Percentiles rank a stretch among this genome's conserved stretches.
Evolutionary conservation across 306 rosid genomes (phyloP).

Genomic region (Malus orientalis): DNA sequence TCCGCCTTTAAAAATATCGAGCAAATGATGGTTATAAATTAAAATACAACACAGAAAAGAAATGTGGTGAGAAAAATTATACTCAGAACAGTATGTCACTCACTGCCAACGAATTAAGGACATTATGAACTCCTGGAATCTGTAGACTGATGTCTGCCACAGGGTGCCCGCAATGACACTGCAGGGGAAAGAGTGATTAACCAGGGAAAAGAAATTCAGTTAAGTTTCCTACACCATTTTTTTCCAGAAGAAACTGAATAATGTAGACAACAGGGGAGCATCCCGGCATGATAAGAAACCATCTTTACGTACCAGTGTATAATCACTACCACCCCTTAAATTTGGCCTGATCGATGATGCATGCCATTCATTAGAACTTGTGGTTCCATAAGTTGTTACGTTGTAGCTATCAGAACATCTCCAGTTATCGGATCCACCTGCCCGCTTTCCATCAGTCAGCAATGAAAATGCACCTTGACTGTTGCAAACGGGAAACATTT

Average conservation of each 20-base stretch:
- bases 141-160: conserved; percentile 23
- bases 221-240: background rate
- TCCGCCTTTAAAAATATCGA: background rate
- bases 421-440: conserved; percentile 2
- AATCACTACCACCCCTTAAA: conserved; percentile 19
- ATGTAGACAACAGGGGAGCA: background rate
- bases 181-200: background rate
- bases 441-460: conserved; percentile 4
- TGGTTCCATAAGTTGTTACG: conserved; percentile 17
- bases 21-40: no score
- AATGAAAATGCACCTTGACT: conserved; percentile 30
- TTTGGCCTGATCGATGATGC: conserved; percentile 26
- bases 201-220: background rate
- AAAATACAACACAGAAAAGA: background rate
- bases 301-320: conserved; percentile 13
- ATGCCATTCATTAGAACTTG: conserved; percentile 26
- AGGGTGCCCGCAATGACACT: conserved; percentile 16
- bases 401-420: conserved; percentile 4
- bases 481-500: background rate
- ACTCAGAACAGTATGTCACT: background rate
- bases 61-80: background rate
- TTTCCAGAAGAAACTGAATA: background rate
- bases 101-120: conserved; percentile 30
- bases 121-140: conserved; percentile 27
- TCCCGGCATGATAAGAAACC: background rate